phyloP scores from a whole-genome alignment of 2,329 filamentous ascomycete species.

The Claviceps maximensis region DNA sequence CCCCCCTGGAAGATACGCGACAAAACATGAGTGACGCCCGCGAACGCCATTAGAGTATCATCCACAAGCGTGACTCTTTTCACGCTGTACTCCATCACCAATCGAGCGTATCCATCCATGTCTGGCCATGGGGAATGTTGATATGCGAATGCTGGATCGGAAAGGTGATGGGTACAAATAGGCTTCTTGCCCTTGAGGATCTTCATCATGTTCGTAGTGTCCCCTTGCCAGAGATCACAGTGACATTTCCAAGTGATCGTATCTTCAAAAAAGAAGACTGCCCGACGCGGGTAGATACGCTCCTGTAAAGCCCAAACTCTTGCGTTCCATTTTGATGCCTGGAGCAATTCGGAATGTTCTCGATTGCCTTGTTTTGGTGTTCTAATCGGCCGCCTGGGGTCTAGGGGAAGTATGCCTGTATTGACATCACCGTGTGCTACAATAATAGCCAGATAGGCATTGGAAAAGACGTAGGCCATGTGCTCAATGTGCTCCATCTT shows the following conservation, averaged over 20 bases:
- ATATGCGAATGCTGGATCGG: slow-evolving; percentile 22
- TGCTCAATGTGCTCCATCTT: slow-evolving; percentile 26
- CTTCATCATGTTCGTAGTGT: slow-evolving; percentile 18
- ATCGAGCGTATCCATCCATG: slow-evolving; percentile 30
- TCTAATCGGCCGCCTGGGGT: slow-evolving; percentile 19
- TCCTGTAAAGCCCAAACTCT: slow-evolving; percentile 33
- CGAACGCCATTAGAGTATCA: slow-evolving; percentile 29
- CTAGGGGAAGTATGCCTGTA: slow-evolving; percentile 24
- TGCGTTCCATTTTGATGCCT: slow-evolving; percentile 24
- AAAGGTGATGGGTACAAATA: slow-evolving; percentile 20
- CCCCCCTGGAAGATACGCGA: slow-evolving; percentile 28
- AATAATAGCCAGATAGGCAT: slow-evolving; percentile 31
- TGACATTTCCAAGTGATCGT: slow-evolving; percentile 32
- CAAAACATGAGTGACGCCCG: slow-evolving; percentile 28
- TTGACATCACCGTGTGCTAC: slow-evolving; percentile 27
- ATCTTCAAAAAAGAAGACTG: slow-evolving; percentile 31
- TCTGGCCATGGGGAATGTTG: slow-evolving; percentile 31
- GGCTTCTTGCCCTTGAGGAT: slow-evolving; percentile 18
- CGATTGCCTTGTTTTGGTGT: slow-evolving; percentile 13
- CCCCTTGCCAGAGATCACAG: slow-evolving; percentile 29
- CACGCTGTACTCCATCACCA: slow-evolving; percentile 30
- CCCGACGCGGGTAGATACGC: slow-evolving; percentile 27
- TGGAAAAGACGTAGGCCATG: slow-evolving; percentile 33
- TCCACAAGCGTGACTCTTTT: slow-evolving; percentile 26
- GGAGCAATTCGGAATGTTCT: slow-evolving; percentile 26